Evolutionary conservation across 1,284 basidiomycete species (phyloP).

Genomic region (Cryptococcus hybrid): DNA sequence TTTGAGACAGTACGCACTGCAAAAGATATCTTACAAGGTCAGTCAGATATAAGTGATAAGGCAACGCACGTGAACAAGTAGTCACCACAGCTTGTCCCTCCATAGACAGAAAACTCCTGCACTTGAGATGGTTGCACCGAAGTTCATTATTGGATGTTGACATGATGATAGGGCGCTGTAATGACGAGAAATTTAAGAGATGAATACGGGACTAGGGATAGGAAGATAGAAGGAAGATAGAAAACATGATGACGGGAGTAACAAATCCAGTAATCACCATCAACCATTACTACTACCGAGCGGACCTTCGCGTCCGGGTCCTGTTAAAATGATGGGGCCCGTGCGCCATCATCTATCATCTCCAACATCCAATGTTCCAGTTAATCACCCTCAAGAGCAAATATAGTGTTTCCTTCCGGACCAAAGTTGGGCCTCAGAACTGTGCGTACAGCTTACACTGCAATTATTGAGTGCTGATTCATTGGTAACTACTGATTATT

Average conservation of each 20-base stretch:
- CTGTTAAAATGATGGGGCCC: too few relatives aligned
- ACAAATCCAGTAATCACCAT: too few relatives aligned
- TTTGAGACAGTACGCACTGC: constrained; percentile 15
- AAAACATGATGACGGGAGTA: background rate
- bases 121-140: constrained; percentile 30
- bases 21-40: constrained; percentile 27
- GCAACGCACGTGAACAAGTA: constrained; percentile 27
- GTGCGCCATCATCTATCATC: too few relatives aligned
- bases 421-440: too few relatives aligned
- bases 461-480: too few relatives aligned
- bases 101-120: constrained; percentile 14
- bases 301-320: too few relatives aligned
- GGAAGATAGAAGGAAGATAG: background rate
- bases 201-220: background rate
- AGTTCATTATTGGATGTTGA: constrained; percentile 1
- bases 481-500: too few relatives aligned
- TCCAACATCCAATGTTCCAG: too few relatives aligned
- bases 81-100: constrained; percentile 31
- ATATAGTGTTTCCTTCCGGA: too few relatives aligned
- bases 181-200: background rate
- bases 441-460: too few relatives aligned
- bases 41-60: background rate
- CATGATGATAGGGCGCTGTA: background rate
- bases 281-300: too few relatives aligned
- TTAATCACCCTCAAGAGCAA: too few relatives aligned